Evolutionary conservation across 306 rosid species (phyloP).

Genomic region (Dicorynia guianensis): DNA sequence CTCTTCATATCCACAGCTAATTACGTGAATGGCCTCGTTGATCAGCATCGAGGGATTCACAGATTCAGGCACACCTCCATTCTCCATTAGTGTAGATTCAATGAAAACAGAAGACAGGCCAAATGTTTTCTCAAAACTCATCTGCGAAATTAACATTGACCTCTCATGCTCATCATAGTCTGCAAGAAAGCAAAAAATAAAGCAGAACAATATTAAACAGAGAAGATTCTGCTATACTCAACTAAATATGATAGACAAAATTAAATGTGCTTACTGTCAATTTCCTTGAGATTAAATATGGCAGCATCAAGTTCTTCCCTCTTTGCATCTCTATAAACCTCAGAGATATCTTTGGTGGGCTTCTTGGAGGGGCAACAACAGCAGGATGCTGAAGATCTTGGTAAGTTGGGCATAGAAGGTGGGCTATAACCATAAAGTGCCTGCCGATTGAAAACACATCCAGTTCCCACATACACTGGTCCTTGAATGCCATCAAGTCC

Average conservation of each 20-base stretch:
- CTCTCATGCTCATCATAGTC: conserved; percentile 89
- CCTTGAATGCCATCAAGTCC: conserved; percentile 99
- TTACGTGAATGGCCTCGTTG: conserved; percentile 97
- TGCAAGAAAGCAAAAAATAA: conserved; percentile 50
- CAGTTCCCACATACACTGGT: conserved; percentile 97
- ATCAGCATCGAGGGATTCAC: conserved; percentile 76
- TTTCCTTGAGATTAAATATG: conserved; percentile 80
- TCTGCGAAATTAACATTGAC: conserved; percentile 89
- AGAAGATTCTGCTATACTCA: conserved; percentile 33
- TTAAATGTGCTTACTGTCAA: conserved; percentile 65
- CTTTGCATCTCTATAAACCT: conserved; percentile 71
- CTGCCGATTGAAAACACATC: conserved; percentile 91
- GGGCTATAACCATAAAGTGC: conserved; percentile 98
- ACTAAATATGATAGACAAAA: conserved; percentile 29
- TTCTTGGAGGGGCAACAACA: conserved; percentile 88
- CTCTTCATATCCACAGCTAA: conserved; percentile 95
- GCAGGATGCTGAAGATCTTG: conserved; percentile 67
- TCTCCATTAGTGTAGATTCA: conserved; percentile 93
- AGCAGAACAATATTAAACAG: conserved; percentile 22
- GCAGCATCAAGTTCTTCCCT: conserved; percentile 87
- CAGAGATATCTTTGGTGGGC: conserved; percentile 60
- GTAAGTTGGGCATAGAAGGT: conserved; percentile 70
- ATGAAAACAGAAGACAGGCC: conserved; percentile 90
- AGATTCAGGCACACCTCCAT: conserved; percentile 91
- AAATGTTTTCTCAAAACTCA: conserved; percentile 93